Conservation (phyloP, 1,284 basidiomycete species). For the Crucibulum parvulum region DNA sequence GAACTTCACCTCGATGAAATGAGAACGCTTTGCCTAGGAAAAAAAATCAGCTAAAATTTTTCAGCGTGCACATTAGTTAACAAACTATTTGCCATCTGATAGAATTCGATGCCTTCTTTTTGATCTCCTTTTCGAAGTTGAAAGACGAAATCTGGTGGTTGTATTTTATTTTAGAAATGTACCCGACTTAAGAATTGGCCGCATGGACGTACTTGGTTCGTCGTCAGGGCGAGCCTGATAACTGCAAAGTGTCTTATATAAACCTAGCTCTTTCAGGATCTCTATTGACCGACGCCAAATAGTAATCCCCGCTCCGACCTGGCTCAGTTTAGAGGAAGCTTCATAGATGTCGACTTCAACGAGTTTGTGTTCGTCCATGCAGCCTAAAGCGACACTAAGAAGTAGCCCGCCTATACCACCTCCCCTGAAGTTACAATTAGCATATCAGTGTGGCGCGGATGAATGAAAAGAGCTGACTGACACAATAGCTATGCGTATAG, state of each 20-base stretch:
- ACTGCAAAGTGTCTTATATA: slow-evolving; percentile 19
- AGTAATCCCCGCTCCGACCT: slow-evolving; percentile 29
- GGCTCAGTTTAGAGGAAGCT: slow-evolving; percentile 19
- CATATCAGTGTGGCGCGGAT: too few relatives aligned
- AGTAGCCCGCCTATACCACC: slow-evolving; percentile 29
- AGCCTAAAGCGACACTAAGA: slow-evolving; percentile 21
- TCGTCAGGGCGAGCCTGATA: slow-evolving; percentile 19
- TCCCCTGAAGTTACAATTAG: slow-evolving; percentile 21
- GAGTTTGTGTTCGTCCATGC: slow-evolving; percentile 5
- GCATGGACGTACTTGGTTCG: slow-evolving; percentile 12
- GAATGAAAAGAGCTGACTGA: too few relatives aligned
- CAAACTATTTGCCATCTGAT: slow-evolving; percentile 19
- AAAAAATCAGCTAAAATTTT: neutral
- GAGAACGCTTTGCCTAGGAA: slow-evolving; percentile 17
- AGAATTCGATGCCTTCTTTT: slow-evolving; percentile 10
- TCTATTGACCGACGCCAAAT: slow-evolving; percentile 29
- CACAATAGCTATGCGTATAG: too few relatives aligned
- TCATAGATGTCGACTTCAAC: slow-evolving; percentile 27
- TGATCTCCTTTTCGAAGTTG: slow-evolving; percentile 21
- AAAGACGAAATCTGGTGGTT: slow-evolving; percentile 19
- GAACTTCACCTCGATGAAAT: slow-evolving; percentile 25
- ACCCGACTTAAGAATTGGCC: neutral
- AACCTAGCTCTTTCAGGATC: slow-evolving; percentile 20
- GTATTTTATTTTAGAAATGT: neutral
- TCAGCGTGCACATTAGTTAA: neutral